Percentiles rank a stretch among this genome's conserved stretches.
These are phyloP conservation scores for Triticum turgidum DNA, from an alignment of 176 grass and related monocot species.

Conservation along the genomic window DNA sequence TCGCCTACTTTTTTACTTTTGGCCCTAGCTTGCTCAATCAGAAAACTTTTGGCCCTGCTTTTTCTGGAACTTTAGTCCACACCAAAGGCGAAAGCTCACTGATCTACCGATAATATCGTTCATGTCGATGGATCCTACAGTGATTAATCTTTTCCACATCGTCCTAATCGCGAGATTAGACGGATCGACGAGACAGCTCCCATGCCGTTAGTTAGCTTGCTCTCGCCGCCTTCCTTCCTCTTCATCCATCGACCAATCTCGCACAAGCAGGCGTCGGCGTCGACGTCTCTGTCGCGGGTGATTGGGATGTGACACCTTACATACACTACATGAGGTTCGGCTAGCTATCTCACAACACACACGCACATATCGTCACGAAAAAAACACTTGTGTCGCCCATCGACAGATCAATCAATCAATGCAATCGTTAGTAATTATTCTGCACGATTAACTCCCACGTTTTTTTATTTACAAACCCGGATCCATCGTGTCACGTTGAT, in stretches of 20 bases:
- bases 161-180: background rate
- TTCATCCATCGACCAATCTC: background rate
- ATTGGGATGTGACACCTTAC: background rate
- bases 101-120: too few relatives aligned
- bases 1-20: too few relatives aligned
- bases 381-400: background rate
- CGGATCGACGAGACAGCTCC: conserved; percentile 1
- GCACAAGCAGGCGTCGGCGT: background rate
- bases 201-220: background rate
- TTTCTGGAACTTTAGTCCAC: too few relatives aligned
- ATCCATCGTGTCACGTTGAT: background rate
- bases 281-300: background rate
- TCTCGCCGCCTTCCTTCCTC: background rate
- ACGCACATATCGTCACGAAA: background rate
- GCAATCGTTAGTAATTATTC: background rate
- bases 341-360: too few relatives aligned
- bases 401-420: background rate
- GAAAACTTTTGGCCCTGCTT: too few relatives aligned
- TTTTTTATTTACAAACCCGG: background rate
- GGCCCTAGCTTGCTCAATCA: too few relatives aligned
- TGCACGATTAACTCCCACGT: too few relatives aligned
- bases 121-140: too few relatives aligned
- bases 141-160: too few relatives aligned
- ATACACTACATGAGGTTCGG: background rate
- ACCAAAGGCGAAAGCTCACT: too few relatives aligned